A percentile compares a stretch with the other conserved stretches of the same genome.
Conservation (phyloP, 495 filamentous ascomycete species). For the Apodospora peruviana region DNA sequence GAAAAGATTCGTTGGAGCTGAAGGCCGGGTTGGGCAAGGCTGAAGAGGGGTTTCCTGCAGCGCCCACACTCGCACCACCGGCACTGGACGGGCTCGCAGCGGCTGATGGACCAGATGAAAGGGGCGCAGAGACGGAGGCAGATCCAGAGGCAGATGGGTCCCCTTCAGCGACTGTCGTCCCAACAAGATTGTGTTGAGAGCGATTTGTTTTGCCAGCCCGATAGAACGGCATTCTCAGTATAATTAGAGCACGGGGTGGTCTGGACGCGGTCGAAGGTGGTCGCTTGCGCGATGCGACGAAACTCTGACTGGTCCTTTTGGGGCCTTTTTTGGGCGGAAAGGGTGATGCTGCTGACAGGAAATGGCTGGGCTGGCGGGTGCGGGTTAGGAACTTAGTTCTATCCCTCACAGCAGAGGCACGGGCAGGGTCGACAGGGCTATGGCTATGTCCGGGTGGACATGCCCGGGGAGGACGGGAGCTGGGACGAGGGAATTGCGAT, state of each 20-base stretch:
- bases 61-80: conserved; percentile 15
- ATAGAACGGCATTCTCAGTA: conserved; percentile 37
- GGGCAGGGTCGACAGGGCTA: too few species aligned
- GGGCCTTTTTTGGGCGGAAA: too few species aligned
- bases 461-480: too few species aligned
- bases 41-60: conserved; percentile 37
- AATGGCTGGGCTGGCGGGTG: too few species aligned
- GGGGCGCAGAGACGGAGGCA: conserved; percentile 2
- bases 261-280: too few species aligned
- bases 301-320: too few species aligned
- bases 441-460: too few species aligned
- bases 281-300: too few species aligned
- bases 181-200: conserved; percentile 45
- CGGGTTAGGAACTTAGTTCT: too few species aligned
- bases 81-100: conserved; percentile 15
- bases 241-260: neutral
- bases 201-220: conserved; percentile 44
- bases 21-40: conserved; percentile 39
- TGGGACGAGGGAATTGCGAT: too few species aligned
- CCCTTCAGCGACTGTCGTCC: conserved; percentile 28
- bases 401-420: too few species aligned
- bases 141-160: neutral
- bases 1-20: conserved; percentile 45
- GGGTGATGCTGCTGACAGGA: too few species aligned
- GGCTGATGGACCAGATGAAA: conserved; percentile 20